A percentile compares a stretch with the other conserved stretches of the same genome.
Evolutionary conservation across 805 yeast genomes (phyloP).

Genomic region (Saccharomycopsis babjevae): DNA sequence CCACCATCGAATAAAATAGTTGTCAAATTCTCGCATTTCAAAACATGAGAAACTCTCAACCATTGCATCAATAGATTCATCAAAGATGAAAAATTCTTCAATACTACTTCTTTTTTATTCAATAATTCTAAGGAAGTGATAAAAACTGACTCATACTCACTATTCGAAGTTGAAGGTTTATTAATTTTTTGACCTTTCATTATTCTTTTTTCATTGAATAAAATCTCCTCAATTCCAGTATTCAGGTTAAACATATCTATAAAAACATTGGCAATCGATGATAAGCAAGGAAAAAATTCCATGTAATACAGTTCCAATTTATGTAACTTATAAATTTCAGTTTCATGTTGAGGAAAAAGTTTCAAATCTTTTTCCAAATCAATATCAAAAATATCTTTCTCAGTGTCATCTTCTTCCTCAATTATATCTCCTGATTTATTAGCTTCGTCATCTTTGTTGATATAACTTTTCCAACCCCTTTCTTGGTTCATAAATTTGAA

Average conservation of each 20-base stretch:
- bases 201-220: slow-evolving; percentile 26
- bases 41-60: slow-evolving; percentile 69
- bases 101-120: slow-evolving; percentile 50
- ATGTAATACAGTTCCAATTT: slow-evolving; percentile 55
- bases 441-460: slow-evolving; percentile 24
- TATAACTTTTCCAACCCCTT: slow-evolving; percentile 40
- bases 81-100: slow-evolving; percentile 49
- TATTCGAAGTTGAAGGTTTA: background rate
- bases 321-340: slow-evolving; percentile 33
- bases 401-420: slow-evolving; percentile 19
- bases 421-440: slow-evolving; percentile 24
- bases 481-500: slow-evolving; percentile 65
- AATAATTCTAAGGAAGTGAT: slow-evolving; percentile 39
- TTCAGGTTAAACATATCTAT: slow-evolving; percentile 34
- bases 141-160: slow-evolving; percentile 13
- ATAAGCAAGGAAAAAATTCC: slow-evolving; percentile 41
- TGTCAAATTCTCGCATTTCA: slow-evolving; percentile 68
- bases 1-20: slow-evolving; percentile 68
- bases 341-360: slow-evolving; percentile 29
- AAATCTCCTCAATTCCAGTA: slow-evolving; percentile 26
- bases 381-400: slow-evolving; percentile 25
- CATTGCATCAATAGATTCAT: slow-evolving; percentile 51
- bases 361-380: slow-evolving; percentile 23
- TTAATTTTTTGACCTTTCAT: slow-evolving; percentile 22
- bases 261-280: slow-evolving; percentile 54